phyloP scores from a whole-genome alignment of 768 basidiomycete genomes.

The Rhodotorula graminis region DNA sequence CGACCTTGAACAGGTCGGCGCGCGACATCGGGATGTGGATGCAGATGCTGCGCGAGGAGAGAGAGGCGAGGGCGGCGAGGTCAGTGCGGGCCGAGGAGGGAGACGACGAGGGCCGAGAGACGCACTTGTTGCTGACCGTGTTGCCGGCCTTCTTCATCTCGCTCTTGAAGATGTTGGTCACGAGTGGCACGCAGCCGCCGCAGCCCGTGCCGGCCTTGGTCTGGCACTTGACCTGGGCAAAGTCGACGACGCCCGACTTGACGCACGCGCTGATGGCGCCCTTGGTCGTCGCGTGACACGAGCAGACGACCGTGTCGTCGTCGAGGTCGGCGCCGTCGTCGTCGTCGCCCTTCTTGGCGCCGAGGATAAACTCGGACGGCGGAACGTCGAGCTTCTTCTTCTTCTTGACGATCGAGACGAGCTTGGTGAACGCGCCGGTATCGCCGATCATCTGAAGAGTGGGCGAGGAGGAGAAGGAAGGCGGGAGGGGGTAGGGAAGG shows the following conservation, averaged over 20 bases:
- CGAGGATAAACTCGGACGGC: conserved; percentile 64
- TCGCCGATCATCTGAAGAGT: conserved; percentile 63
- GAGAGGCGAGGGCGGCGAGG: not conserved
- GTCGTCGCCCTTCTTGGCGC: conserved; percentile 54
- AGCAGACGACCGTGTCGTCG: conserved; percentile 67
- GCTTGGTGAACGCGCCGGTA: conserved; percentile 62
- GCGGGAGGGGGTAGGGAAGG: no score
- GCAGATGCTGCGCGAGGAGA: conserved; percentile 51
- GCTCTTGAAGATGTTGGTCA: conserved; percentile 53
- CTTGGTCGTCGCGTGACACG: conserved; percentile 60
- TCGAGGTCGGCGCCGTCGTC: conserved; percentile 64
- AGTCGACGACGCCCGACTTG: conserved; percentile 52
- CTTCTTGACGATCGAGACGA: conserved; percentile 67
- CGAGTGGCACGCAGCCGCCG: conserved; percentile 61
- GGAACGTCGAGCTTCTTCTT: conserved; percentile 65
- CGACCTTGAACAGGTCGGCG: conserved; percentile 62
- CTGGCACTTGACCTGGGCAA: conserved; percentile 59
- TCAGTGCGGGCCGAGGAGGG: conserved; percentile 7
- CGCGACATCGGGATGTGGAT: conserved; percentile 62
- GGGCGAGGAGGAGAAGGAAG: no score
- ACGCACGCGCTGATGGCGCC: conserved; percentile 56
- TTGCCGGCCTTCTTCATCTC: conserved; percentile 68
- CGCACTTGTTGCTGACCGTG: conserved; percentile 53
- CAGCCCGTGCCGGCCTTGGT: conserved; percentile 65
- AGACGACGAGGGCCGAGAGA: not conserved